Conservation (phyloP, 495 filamentous ascomycete species). For the Geoglossum glabrum region DNA sequence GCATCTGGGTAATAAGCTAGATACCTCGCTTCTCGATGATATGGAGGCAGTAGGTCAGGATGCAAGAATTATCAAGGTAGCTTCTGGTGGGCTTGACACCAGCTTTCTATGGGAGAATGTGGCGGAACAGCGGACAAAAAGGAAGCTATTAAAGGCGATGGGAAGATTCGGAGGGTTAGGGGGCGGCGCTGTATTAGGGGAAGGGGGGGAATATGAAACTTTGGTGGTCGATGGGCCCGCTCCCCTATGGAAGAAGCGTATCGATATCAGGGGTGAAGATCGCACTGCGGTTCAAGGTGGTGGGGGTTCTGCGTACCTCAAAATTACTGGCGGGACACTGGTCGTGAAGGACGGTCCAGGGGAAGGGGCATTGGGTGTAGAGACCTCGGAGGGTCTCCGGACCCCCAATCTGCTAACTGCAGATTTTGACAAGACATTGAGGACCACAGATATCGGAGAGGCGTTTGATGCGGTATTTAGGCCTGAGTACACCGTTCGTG, state of each 20-base stretch:
- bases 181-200: slow-evolving; percentile 58
- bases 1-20: slow-evolving; percentile 24
- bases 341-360: slow-evolving; percentile 23
- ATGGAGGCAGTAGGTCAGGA: slow-evolving; percentile 62
- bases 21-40: slow-evolving; percentile 46
- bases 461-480: neutral
- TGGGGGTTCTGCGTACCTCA: slow-evolving; percentile 50
- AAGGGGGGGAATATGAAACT: slow-evolving; percentile 95
- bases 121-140: slow-evolving; percentile 27
- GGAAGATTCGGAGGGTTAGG: slow-evolving; percentile 42
- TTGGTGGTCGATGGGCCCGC: slow-evolving; percentile 63
- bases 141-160: slow-evolving; percentile 39
- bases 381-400: slow-evolving; percentile 17
- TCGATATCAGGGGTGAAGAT: slow-evolving; percentile 37
- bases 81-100: slow-evolving; percentile 72
- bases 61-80: slow-evolving; percentile 81
- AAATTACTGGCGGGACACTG: slow-evolving; percentile 34
- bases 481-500: neutral
- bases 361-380: slow-evolving; percentile 7
- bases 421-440: slow-evolving; percentile 19
- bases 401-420: slow-evolving; percentile 27
- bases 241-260: slow-evolving; percentile 46
- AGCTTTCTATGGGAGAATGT: slow-evolving; percentile 71
- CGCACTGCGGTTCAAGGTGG: slow-evolving; percentile 37
- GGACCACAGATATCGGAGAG: neutral